Base-by-base conservation (phyloP, 495 filamentous ascomycete genomes). In the Neurospora sp. region DNA sequence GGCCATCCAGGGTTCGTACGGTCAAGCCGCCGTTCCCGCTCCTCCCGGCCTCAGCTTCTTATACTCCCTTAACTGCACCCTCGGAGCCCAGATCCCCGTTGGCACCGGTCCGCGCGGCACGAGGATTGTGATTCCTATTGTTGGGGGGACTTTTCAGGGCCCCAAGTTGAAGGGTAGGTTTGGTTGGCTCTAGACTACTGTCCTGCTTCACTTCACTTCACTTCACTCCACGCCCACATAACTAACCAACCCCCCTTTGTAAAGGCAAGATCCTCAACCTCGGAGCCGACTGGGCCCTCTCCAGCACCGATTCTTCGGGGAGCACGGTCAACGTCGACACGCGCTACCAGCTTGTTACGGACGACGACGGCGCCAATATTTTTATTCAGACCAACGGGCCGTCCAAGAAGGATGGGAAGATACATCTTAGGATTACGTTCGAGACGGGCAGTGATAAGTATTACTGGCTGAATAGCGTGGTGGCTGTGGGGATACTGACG, bases 341-440 rank as follows among this genome's bases (percentile, higher is more conserved):
- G 41, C 77, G 78, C 6, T 78, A 78, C 69, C 77, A 77, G 16
- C 73, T 80, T 10, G 70, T 75, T 37, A 80, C 79, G 11, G 71
- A 78, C 40, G 79, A 78, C 40, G 79, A 80, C 74, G 74, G 74
- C 16, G 79, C 77, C 20, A 46, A 80, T 59, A 78, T 80, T 70
- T 79, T 78, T 39, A 76, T 80, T 46, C 75, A 75, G 14, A 79
- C 77, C 12, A 72, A 71, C 61, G 78, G 78, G 11, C 77, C 76
- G 16, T 72, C 76, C 44, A 78, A 79, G 74, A 7, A 74, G 4
- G 75, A 78, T 61, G 79, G 79, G 0, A 12, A 40, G 5, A 12
- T 79, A n/a, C 79, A 80, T 37, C 72, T 80, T 11, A 69, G 73
- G 7, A 41, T 79, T 1, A 18, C 46, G 3, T 79, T 79, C 16